Conservation (phyloP, 2,329 filamentous ascomycete species). For the Pezicula radicicola region DNA sequence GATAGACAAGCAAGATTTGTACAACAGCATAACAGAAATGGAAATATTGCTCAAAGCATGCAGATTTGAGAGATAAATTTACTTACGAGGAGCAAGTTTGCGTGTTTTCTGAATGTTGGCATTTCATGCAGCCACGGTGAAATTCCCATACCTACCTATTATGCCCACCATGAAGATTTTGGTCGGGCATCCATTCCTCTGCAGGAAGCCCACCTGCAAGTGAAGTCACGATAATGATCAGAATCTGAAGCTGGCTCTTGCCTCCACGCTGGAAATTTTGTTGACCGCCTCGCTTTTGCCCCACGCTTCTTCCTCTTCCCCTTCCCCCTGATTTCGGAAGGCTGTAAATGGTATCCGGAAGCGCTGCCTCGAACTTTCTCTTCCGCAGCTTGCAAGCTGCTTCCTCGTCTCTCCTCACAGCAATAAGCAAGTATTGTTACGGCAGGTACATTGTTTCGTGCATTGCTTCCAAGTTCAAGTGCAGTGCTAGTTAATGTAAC, state of each 20-base stretch:
- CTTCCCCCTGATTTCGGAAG: constrained; percentile 1
- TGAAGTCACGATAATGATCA: no score
- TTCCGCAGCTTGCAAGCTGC: not conserved
- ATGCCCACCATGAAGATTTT: no score
- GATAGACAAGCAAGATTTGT: constrained; percentile 17
- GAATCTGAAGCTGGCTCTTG: no score
- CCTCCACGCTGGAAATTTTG: not conserved
- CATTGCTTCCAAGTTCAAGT: not conserved
- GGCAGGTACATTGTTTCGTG: not conserved
- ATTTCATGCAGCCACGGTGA: not conserved
- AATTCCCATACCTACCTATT: no score
- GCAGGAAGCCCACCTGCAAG: no score
- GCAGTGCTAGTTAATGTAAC: no score
- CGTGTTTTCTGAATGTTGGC: not conserved
- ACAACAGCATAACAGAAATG: constrained; percentile 18
- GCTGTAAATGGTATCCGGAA: not conserved
- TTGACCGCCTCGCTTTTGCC: not conserved
- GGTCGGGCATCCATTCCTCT: no score
- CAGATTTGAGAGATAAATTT: not conserved
- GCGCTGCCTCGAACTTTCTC: no score
- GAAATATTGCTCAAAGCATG: not conserved
- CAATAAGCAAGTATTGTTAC: no score
- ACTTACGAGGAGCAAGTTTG: no score
- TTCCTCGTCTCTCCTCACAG: no score
- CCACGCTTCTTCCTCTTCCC: not conserved